Conservation (phyloP, 2,329 filamentous ascomycete genomes). For the Ceratocystis lukuohia region DNA sequence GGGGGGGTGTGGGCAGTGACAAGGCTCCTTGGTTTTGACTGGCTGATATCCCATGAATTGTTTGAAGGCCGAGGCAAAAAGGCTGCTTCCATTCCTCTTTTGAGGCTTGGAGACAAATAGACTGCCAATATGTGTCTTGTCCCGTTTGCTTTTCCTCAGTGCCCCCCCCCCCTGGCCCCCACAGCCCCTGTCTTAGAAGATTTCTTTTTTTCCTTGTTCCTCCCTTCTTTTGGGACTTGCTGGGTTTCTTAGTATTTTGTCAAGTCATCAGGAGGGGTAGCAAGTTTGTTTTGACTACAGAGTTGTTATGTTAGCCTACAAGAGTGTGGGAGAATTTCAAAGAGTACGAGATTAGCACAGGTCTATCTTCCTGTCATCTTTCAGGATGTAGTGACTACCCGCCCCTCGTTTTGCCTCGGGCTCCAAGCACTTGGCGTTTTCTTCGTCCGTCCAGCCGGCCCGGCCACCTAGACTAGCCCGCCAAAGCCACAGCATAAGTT, state of each 20-base stretch:
- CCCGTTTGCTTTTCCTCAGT: background rate
- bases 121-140: background rate
- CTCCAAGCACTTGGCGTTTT: background rate
- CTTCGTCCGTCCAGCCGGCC: background rate
- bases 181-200: background rate
- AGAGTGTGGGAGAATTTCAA: no score
- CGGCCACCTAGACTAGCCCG: background rate
- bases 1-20: no score
- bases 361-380: background rate
- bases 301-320: no score
- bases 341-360: background rate
- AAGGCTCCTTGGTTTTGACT: background rate
- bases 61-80: no score
- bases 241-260: background rate
- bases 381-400: background rate
- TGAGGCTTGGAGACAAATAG: background rate
- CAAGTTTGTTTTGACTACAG: conserved; percentile 2
- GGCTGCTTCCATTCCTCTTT: conserved; percentile 1
- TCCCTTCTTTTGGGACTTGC: background rate
- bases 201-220: background rate
- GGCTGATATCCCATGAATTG: no score
- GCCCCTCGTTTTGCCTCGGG: background rate
- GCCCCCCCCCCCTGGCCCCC: background rate
- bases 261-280: background rate
- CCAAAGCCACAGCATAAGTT: background rate